Evolutionary conservation across 2,329 filamentous ascomycete species (phyloP), one percentile per base, ranked within the genome.

Genomic region (Acrocalymma vagum): DNA sequence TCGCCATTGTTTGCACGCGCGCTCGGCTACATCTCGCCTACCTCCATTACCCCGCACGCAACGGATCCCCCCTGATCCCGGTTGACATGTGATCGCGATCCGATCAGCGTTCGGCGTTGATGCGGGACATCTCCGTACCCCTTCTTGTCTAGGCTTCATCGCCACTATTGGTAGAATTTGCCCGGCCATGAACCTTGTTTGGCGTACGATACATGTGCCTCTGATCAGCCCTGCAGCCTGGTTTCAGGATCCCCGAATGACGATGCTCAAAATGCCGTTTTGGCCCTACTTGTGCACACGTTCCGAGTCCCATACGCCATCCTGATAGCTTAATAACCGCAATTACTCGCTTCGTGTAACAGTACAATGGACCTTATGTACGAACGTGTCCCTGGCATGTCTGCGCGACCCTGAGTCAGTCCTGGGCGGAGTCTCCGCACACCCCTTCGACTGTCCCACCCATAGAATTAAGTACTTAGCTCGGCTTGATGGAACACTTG

Each of bases 171-270:
- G 41, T 14, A 9, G 29, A 20, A 27, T 37, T 18, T 17, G n/a
- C 13, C n/a, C n/a, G 26, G 25, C 17, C 27, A 34, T n/a, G 26
- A 38, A 36, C 36, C 30, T 48, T 45, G 42, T 38, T 32, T 37
- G 33, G 15, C 20, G 6, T 45, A 21, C 22, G 16, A 34, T 32
- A 29, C 29, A 36, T 36, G 20, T 16, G 10, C 24, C 36, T 33
- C 18, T 36, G 44, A 35, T 43, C 24, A 44, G 24, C 22, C 34
- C 29, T 28, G 39, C 32, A 24, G 29, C 37, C 27, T 39, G 28
- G 20, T 20, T 27, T 30, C 31, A 40, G 38, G 34, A 18, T 28
- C 23, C 38, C 42, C 22, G 38, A 38, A 34, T 18, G 28, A 27
- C 15, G 21, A 34, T 28, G 29, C 42, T 36, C 32, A 22, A 30